Evolutionary conservation across 495 filamentous ascomycete genomes (phyloP), one percentile per base, ranked within the genome.

Genomic region (Schizothecium vesticola): DNA sequence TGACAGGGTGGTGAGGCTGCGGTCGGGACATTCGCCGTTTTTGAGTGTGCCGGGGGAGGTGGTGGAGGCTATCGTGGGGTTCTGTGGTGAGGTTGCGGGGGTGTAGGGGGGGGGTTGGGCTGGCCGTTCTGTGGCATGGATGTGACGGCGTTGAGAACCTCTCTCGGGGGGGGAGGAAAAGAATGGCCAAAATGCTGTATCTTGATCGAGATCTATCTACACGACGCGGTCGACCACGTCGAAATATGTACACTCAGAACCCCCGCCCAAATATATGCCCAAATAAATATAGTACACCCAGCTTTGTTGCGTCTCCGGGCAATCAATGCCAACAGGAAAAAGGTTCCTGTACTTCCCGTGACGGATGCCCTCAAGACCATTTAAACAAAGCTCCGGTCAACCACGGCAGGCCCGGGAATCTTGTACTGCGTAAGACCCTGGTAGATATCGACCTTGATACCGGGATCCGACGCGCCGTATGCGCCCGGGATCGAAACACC

Each of bases 401-500:
- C 66, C n/a, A 75, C 69, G 1, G 67, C 66, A 16, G 74, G 74
- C 0, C 80, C 79, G 1, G 79, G 80, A 31, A 78, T 74, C 1
- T 63, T 73, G 63, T 82, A 82, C 57, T 69, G 71, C 36, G 71
- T 73, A 21, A 80, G 77, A 57, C 69, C 72, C 65, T 73, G 77
- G 55, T 80, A 82, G 43, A 82, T 80, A 71, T 76, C 74, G 36
- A 84, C 70, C 33, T 76, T 73, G 63, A 84, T 79, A 26, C 82
- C 82, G 0, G 82, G 82, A 64, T 85, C 82, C 8, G 70, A 75
- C 0, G 78, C 79, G 60, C 78, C 80, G 76, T 84, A 85, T 0
- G 79, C 82, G 36, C 83, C 83, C 0, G 83, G 83, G 69, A 85
- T 79, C 66, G 75, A 71, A 51, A 83, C 83, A 26, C 81, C 80